These are phyloP conservation scores for Tulasnella sp. DNA, from an alignment of 768 basidiomycete species.

Conservation along the genomic window DNA sequence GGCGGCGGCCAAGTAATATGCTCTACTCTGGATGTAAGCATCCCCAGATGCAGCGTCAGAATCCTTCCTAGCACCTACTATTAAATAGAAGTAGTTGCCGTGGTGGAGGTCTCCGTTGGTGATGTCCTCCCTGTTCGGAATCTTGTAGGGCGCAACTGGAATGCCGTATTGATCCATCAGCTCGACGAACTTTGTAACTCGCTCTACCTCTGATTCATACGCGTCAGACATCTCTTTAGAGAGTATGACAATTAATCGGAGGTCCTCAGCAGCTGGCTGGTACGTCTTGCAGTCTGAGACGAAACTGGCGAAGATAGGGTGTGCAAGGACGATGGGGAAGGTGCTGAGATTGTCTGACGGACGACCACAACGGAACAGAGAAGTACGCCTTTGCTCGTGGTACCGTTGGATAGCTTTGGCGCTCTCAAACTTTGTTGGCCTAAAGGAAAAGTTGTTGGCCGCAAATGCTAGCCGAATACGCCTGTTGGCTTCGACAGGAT, in stretches of 20 bases:
- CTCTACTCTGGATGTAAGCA: constrained; percentile 21
- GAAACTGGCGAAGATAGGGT: constrained; percentile 23
- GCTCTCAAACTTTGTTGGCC: neutral
- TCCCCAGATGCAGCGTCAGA: constrained; percentile 17
- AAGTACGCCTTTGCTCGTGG: neutral
- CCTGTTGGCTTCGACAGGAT: neutral
- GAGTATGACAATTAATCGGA: constrained; percentile 12
- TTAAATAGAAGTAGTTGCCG: constrained; percentile 17
- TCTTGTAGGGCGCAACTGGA: neutral
- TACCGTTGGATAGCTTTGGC: neutral
- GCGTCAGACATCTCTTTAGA: constrained; percentile 19
- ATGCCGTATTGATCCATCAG: constrained; percentile 15
- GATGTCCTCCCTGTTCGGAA: neutral
- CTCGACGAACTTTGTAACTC: constrained; percentile 2
- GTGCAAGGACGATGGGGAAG: constrained; percentile 8
- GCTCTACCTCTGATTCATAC: constrained; percentile 17
- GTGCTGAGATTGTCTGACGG: neutral
- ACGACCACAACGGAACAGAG: neutral
- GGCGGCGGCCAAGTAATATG: constrained; percentile 16
- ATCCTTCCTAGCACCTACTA: constrained; percentile 21
- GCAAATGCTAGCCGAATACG: neutral
- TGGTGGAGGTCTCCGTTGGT: constrained; percentile 16
- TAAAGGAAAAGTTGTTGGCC: neutral
- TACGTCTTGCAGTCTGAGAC: constrained; percentile 21
- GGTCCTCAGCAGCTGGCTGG: constrained; percentile 20